Evolutionary conservation across 2,329 filamentous ascomycete species (phyloP).

Genomic region (Fusarium citri): DNA sequence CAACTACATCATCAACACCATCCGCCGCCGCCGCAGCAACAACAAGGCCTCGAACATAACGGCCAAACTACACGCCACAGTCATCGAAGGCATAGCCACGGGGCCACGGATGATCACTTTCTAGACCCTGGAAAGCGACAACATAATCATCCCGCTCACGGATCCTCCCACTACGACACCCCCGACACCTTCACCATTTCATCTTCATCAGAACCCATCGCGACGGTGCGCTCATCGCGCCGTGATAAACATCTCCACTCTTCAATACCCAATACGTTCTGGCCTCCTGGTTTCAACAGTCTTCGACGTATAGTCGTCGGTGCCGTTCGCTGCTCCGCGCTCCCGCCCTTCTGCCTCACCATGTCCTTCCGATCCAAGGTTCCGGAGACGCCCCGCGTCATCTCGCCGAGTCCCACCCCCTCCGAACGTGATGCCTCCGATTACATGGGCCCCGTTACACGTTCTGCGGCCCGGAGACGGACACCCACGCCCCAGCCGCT

Average conservation of each 20-base stretch:
- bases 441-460: slow-evolving; percentile 80
- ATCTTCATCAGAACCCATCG: slow-evolving; percentile 21
- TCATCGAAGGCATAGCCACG: slow-evolving; percentile 38
- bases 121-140: slow-evolving; percentile 39
- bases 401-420: slow-evolving; percentile 83
- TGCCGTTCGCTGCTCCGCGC: slow-evolving; percentile 64
- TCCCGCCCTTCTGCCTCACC: slow-evolving; percentile 68
- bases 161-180: slow-evolving; percentile 21
- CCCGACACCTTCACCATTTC: slow-evolving; percentile 39
- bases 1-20: slow-evolving; percentile 33
- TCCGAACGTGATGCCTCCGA: slow-evolving; percentile 50
- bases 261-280: slow-evolving; percentile 47
- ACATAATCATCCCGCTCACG: slow-evolving; percentile 42
- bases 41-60: slow-evolving; percentile 18
- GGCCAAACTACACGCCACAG: slow-evolving; percentile 33
- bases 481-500: slow-evolving; percentile 69
- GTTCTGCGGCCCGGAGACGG: slow-evolving; percentile 73
- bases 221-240: slow-evolving; percentile 55
- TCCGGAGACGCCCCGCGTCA: slow-evolving; percentile 85
- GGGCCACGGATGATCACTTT: slow-evolving; percentile 30
- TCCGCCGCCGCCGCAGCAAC: background rate
- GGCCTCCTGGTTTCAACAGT: slow-evolving; percentile 61
- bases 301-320: slow-evolving; percentile 66
- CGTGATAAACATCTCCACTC: slow-evolving; percentile 64
- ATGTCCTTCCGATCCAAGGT: slow-evolving; percentile 68